Percentiles rank a stretch among this genome's conserved stretches.
Conservation (phyloP, 768 basidiomycete species). For the Favolaschia claudopus region DNA sequence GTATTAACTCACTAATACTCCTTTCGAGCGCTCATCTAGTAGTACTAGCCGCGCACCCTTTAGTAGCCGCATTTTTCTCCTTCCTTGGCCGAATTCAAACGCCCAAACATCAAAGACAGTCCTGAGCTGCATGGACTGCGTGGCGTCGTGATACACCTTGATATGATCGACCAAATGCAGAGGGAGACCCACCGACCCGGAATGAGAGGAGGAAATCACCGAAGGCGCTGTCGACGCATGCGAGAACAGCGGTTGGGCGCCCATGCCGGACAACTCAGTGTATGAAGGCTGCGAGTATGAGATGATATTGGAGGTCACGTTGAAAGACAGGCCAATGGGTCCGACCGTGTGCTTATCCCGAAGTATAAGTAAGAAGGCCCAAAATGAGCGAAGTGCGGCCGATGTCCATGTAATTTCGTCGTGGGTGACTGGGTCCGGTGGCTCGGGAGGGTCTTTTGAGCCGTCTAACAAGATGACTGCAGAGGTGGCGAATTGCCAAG, state of each 20-base stretch:
- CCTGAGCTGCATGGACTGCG: conserved; percentile 55
- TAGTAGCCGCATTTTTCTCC: conserved; percentile 51
- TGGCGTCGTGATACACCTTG: conserved; percentile 66
- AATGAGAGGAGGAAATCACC: conserved; percentile 23
- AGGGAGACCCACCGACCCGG: conserved; percentile 4
- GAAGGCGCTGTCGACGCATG: neutral
- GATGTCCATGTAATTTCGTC: conserved; percentile 56
- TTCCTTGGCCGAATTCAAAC: conserved; percentile 34
- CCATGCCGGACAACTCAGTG: conserved; percentile 18
- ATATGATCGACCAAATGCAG: conserved; percentile 55
- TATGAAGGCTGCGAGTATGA: conserved; percentile 24
- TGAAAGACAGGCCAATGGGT: conserved; percentile 58
- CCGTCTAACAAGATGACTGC: conserved; percentile 47
- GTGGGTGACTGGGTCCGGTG: conserved; percentile 23
- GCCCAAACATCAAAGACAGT: conserved; percentile 60
- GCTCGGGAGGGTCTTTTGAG: conserved; percentile 28
- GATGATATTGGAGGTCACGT: conserved; percentile 37
- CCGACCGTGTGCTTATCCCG: conserved; percentile 49
- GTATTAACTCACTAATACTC: conserved; percentile 56
- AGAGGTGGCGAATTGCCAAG: conserved; percentile 54
- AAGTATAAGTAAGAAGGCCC: conserved; percentile 56
- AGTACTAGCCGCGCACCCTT: conserved; percentile 57
- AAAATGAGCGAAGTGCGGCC: conserved; percentile 50
- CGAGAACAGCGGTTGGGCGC: conserved; percentile 15
- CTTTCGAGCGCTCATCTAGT: conserved; percentile 54